Evolutionary conservation across 345 rosid genomes (phyloP).

Genomic region (Syzygium grande): DNA sequence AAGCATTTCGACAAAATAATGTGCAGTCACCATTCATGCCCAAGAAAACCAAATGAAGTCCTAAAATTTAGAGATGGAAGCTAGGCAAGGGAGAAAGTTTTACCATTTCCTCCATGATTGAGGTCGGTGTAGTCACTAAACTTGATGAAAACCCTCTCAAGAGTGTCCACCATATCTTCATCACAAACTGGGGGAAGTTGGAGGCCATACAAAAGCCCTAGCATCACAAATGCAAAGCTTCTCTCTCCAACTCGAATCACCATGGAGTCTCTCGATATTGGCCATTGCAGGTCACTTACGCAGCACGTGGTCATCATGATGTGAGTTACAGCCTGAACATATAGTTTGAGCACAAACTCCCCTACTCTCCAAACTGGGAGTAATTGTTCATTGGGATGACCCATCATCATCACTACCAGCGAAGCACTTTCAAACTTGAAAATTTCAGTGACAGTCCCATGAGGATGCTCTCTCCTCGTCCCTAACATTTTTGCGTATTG

Average conservation of each 20-base stretch:
- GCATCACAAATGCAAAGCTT: constrained; percentile 4
- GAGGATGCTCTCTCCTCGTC: not conserved
- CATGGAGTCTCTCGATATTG: constrained; percentile 6
- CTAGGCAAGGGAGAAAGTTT: not conserved
- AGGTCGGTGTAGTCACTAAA: not conserved
- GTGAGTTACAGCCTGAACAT: not conserved
- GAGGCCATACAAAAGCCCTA: constrained; percentile 6
- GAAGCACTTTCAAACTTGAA: not conserved
- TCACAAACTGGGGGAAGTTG: not conserved
- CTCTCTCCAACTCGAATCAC: constrained; percentile 3
- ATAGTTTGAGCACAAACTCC: not conserved
- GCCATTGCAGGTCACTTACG: constrained; percentile 7
- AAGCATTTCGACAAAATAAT: not conserved
- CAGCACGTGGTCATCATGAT: constrained; percentile 1
- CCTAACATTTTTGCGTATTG: not conserved
- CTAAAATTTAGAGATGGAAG: not conserved
- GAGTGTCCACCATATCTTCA: not conserved
- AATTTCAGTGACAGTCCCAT: not conserved
- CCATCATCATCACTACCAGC: not conserved
- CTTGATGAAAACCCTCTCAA: constrained; percentile 8
- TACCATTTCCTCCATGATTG: not conserved
- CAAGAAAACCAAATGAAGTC: not conserved
- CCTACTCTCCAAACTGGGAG: constrained; percentile 1
- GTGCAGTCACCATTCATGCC: not conserved
- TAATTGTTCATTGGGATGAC: not conserved